Conservation (phyloP, 225 moss, liverwort and hornwort species). For the Marchantia paleacea region DNA sequence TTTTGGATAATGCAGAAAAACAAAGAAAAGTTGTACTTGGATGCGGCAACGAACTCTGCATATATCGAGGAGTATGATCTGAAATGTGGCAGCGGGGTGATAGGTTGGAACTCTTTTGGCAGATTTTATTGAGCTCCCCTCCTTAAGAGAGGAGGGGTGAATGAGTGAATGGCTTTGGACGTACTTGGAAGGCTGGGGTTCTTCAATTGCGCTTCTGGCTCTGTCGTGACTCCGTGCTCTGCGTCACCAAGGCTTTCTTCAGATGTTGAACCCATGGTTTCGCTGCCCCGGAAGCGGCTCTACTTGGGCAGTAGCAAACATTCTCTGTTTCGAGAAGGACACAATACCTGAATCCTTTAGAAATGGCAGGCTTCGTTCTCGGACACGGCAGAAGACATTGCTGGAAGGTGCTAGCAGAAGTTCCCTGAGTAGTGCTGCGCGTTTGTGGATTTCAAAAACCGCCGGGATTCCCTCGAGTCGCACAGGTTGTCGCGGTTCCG, state of each 20-base stretch:
- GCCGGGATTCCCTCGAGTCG: not conserved
- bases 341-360: not conserved
- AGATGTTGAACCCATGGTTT: slow-evolving; percentile 18
- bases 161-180: slow-evolving; percentile 60
- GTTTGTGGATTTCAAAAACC: not conserved
- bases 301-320: not conserved
- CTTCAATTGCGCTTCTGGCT: slow-evolving; percentile 26
- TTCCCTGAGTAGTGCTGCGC: not conserved
- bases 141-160: slow-evolving; percentile 28
- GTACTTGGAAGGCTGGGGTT: slow-evolving; percentile 44
- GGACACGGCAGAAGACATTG: not conserved
- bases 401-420: slow-evolving; percentile 1
- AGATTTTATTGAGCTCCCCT: slow-evolving; percentile 20
- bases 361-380: slow-evolving; percentile 8
- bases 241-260: slow-evolving; percentile 4
- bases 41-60: not conserved
- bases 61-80: slow-evolving; percentile 7
- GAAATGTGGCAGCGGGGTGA: slow-evolving; percentile 21
- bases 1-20: slow-evolving; percentile 7
- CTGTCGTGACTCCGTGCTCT: slow-evolving; percentile 10
- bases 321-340: not conserved
- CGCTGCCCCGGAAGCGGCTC: slow-evolving; percentile 9
- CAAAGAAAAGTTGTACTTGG: not conserved
- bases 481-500: not conserved
- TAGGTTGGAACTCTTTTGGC: slow-evolving; percentile 25